These are phyloP conservation scores for Phyllosticta ampelicida DNA, from an alignment of 2,329 filamentous ascomycete genomes.

Conservation along the genomic window DNA sequence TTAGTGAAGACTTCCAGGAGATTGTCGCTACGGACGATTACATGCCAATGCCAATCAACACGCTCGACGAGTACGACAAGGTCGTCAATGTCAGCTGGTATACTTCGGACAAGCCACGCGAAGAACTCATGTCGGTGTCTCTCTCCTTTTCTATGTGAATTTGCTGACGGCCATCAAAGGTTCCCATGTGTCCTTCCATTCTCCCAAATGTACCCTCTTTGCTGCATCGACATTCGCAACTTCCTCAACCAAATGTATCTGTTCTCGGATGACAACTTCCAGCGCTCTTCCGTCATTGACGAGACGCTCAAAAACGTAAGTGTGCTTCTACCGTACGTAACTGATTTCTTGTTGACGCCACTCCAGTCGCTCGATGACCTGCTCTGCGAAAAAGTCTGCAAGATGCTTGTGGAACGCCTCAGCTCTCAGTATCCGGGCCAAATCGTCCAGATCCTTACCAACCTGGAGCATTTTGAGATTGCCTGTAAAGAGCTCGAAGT, in stretches of 20 bases:
- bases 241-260: slow-evolving; percentile 98
- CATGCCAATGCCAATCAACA: slow-evolving; percentile 98
- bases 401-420: slow-evolving; percentile 76
- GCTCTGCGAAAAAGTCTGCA: slow-evolving; percentile 78
- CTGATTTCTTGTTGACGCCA: background rate
- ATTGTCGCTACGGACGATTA: slow-evolving; percentile 90
- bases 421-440: slow-evolving; percentile 91
- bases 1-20: slow-evolving; percentile 93
- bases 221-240: slow-evolving; percentile 95
- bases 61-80: slow-evolving; percentile 83
- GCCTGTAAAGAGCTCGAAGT: slow-evolving; percentile 85
- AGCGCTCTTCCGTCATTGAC: slow-evolving; percentile 81
- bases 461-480: slow-evolving; percentile 90
- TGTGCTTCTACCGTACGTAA: slow-evolving; percentile 1
- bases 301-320: slow-evolving; percentile 69
- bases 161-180: slow-evolving; percentile 31
- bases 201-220: slow-evolving; percentile 97
- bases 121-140: slow-evolving; percentile 58
- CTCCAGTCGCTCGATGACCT: slow-evolving; percentile 73
- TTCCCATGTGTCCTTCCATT: slow-evolving; percentile 96
- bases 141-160: slow-evolving; percentile 8
- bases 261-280: slow-evolving; percentile 93
- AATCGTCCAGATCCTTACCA: slow-evolving; percentile 97
- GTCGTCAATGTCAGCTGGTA: slow-evolving; percentile 97
- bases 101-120: slow-evolving; percentile 63